Evolutionary conservation across 768 basidiomycete species (phyloP).

Genomic region (Tulasnella sp.): DNA sequence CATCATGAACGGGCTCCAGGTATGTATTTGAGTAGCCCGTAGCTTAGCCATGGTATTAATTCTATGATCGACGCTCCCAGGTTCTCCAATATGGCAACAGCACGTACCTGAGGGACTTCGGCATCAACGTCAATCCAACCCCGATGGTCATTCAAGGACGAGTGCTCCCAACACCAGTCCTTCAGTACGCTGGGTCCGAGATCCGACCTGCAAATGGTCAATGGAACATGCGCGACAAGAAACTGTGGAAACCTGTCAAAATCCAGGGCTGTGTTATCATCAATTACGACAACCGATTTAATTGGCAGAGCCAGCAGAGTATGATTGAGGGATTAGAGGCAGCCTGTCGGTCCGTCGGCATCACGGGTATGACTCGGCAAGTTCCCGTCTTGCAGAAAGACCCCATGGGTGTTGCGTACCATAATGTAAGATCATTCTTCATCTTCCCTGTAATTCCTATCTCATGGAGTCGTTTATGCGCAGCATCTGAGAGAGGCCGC

Average conservation of each 20-base stretch:
- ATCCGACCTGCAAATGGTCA: slow-evolving; percentile 56
- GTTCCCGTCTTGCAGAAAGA: slow-evolving; percentile 46
- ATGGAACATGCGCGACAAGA: slow-evolving; percentile 59
- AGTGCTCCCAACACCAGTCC: slow-evolving; percentile 49
- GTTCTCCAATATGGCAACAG: slow-evolving; percentile 53
- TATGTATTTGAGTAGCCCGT: slow-evolving; percentile 23
- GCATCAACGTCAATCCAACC: slow-evolving; percentile 46
- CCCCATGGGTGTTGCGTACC: slow-evolving; percentile 40
- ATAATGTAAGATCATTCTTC: neutral
- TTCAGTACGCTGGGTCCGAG: slow-evolving; percentile 46
- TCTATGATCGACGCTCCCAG: neutral
- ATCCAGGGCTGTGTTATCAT: slow-evolving; percentile 53
- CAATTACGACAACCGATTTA: slow-evolving; percentile 57
- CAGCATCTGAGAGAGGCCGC: slow-evolving; percentile 47
- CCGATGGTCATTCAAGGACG: slow-evolving; percentile 54
- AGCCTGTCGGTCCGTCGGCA: slow-evolving; percentile 37
- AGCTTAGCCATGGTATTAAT: neutral
- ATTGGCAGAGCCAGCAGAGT: slow-evolving; percentile 36
- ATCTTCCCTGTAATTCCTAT: neutral
- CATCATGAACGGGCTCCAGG: slow-evolving; percentile 45
- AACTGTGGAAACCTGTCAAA: slow-evolving; percentile 44
- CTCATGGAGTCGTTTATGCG: neutral
- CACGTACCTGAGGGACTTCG: slow-evolving; percentile 64
- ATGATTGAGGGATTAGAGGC: slow-evolving; percentile 38
- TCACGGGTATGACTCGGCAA: slow-evolving; percentile 38